These are phyloP conservation scores for Microstegium vimineum DNA, from an alignment of 176 grass and related monocot genomes.

Conservation along the genomic window DNA sequence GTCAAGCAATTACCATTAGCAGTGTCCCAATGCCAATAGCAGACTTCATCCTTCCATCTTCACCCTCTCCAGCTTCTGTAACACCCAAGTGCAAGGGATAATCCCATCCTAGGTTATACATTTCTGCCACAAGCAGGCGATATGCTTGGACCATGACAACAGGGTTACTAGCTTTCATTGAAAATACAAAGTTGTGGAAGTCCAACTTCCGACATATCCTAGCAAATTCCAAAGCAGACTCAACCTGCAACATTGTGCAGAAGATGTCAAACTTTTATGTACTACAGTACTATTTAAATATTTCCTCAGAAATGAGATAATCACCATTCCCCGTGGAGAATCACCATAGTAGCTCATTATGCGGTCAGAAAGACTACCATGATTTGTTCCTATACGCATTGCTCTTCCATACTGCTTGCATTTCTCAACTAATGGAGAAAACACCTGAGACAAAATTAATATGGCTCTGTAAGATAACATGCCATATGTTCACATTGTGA, in stretches of 20 bases:
- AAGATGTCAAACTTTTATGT: slow-evolving; percentile 24
- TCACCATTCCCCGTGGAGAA: slow-evolving; percentile 98
- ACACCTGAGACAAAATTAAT: slow-evolving; percentile 54
- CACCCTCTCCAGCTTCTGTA: slow-evolving; percentile 97
- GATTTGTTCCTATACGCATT: slow-evolving; percentile 94
- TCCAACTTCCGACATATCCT: slow-evolving; percentile 91
- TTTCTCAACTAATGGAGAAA: slow-evolving; percentile 96
- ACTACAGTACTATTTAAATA: not conserved
- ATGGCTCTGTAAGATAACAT: not conserved
- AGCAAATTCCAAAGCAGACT: slow-evolving; percentile 99
- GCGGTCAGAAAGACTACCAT: slow-evolving; percentile 97
- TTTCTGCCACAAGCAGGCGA: slow-evolving; percentile 89
- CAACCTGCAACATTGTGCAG: slow-evolving; percentile 60
- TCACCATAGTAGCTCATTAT: slow-evolving; percentile 99
- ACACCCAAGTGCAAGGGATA: slow-evolving; percentile 97
- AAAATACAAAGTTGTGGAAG: slow-evolving; percentile 99
- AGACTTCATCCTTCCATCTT: slow-evolving; percentile 99
- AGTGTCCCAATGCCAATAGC: slow-evolving; percentile 99
- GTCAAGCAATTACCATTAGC: slow-evolving; percentile 61
- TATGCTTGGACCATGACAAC: slow-evolving; percentile 99
- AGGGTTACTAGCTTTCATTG: slow-evolving; percentile 99
- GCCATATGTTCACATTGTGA: not conserved
- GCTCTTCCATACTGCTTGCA: slow-evolving; percentile 97
- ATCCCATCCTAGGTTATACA: slow-evolving; percentile 98
- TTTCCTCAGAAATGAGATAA: slow-evolving; percentile 23